Evolutionary conservation across 345 rosid species (phyloP).

Genomic region (Crucihimalaya himalaica): DNA sequence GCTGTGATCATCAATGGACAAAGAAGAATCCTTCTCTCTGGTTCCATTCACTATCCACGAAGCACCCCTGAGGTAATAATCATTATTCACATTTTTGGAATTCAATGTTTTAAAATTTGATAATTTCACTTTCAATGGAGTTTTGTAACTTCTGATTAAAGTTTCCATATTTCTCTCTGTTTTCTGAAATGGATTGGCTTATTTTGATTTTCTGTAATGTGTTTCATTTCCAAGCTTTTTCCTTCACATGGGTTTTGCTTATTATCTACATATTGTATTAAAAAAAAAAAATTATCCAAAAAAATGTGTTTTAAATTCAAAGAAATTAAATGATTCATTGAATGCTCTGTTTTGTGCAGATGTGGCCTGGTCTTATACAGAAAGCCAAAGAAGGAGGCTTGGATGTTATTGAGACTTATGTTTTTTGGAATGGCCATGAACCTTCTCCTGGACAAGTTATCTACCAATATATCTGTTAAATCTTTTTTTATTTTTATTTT

Average conservation of each 20-base stretch:
- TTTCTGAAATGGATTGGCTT: slow-evolving; percentile 19
- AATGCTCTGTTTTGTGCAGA: slow-evolving; percentile 52
- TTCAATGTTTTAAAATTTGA: background rate
- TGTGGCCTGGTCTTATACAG: slow-evolving; percentile 95
- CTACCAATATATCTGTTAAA: background rate
- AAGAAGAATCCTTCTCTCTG: slow-evolving; percentile 80
- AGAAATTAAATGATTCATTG: slow-evolving; percentile 17
- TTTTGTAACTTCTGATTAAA: background rate
- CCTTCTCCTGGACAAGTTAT: slow-evolving; percentile 87
- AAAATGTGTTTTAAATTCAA: background rate
- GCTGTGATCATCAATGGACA: slow-evolving; percentile 78
- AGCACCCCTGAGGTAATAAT: slow-evolving; percentile 85
- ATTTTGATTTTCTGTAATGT: slow-evolving; percentile 14
- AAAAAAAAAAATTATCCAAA: too few species aligned
- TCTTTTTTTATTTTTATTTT: too few species aligned
- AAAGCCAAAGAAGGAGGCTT: slow-evolving; percentile 97
- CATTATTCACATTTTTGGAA: background rate
- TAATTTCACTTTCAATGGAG: background rate
- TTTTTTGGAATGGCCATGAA: slow-evolving; percentile 97
- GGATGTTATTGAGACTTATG: slow-evolving; percentile 90
- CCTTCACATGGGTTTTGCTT: slow-evolving; percentile 27
- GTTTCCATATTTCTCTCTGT: background rate
- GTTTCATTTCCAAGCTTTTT: slow-evolving; percentile 9
- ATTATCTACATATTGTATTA: slow-evolving; percentile 16
- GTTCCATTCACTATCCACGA: slow-evolving; percentile 95